Evolutionary conservation across 805 yeast species (phyloP).

Genomic region (Sungouiozyma intestinalis): DNA sequence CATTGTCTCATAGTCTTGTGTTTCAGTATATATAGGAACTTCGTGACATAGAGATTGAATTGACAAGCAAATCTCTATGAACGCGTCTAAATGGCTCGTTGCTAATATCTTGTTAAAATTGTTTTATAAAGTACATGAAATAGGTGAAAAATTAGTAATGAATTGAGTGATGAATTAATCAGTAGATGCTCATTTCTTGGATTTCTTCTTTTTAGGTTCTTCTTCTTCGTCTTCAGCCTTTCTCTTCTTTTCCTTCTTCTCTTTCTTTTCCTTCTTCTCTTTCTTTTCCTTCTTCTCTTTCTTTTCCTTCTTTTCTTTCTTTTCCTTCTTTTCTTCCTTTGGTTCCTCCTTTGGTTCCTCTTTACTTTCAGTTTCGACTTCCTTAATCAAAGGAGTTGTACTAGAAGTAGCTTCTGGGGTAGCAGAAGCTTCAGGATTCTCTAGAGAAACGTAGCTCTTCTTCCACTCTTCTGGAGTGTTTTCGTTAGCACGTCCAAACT

Average conservation of each 20-base stretch:
- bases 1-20: too few relatives aligned
- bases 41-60: too few relatives aligned
- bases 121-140: conserved; percentile 1
- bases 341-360: conserved; percentile 44
- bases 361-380: conserved; percentile 28
- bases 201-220: conserved; percentile 32
- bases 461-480: conserved; percentile 92
- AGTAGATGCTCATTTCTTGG: conserved; percentile 29
- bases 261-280: conserved; percentile 30
- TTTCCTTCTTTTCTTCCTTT: conserved; percentile 45
- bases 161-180: neutral
- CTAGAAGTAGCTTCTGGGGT: conserved; percentile 28
- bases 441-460: conserved; percentile 63
- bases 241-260: conserved; percentile 30
- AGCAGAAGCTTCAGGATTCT: conserved; percentile 23
- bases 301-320: conserved; percentile 45
- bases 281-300: conserved; percentile 40
- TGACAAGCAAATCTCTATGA: too few relatives aligned
- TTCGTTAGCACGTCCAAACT: conserved; percentile 88
- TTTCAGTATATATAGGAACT: too few relatives aligned
- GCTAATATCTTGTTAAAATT: neutral
- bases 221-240: conserved; percentile 26
- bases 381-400: conserved; percentile 31
- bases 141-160: neutral
- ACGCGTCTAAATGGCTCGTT: too few relatives aligned